These are phyloP conservation scores for Abrus precatorius DNA, from an alignment of 306 rosid species.

Conservation along the genomic window DNA sequence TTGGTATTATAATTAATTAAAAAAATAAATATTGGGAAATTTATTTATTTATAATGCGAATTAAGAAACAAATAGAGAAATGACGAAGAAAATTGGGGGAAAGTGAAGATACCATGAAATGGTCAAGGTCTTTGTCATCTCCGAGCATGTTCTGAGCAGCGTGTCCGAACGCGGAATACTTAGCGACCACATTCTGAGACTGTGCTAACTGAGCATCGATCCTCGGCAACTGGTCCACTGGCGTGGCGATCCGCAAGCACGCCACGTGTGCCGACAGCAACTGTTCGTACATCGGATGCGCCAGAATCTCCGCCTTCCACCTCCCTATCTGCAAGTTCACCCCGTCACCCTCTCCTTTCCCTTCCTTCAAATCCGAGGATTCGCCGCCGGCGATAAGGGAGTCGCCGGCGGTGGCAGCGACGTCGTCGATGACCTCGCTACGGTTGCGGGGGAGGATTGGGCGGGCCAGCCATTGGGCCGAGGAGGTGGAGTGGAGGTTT, in stretches of 20 bases:
- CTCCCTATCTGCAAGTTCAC: conserved; percentile 77
- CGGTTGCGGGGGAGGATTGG: conserved; percentile 77
- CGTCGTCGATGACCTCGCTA: conserved; percentile 71
- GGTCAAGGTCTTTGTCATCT: conserved; percentile 93
- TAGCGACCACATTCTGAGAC: conserved; percentile 94
- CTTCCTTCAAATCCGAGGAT: conserved; percentile 50
- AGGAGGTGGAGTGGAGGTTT: conserved; percentile 76
- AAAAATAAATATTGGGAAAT: background rate
- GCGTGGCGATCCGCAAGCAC: conserved; percentile 91
- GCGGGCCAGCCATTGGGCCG: conserved; percentile 80
- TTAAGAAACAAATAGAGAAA: background rate
- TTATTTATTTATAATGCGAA: background rate
- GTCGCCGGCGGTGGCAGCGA: conserved; percentile 46
- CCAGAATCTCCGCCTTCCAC: conserved; percentile 75
- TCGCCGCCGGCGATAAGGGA: conserved; percentile 56
- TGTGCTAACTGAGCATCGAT: conserved; percentile 93
- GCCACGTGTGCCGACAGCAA: conserved; percentile 84
- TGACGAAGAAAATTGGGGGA: background rate
- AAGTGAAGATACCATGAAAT: conserved; percentile 60
- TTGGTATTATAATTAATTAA: too few relatives aligned
- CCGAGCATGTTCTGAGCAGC: conserved; percentile 71
- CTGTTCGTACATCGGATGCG: conserved; percentile 84
- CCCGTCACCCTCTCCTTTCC: conserved; percentile 40
- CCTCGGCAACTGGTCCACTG: conserved; percentile 96
- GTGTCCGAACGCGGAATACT: conserved; percentile 88